Base-by-base conservation (phyloP, 306 rosid species). In the Lagenaria siceraria region DNA sequence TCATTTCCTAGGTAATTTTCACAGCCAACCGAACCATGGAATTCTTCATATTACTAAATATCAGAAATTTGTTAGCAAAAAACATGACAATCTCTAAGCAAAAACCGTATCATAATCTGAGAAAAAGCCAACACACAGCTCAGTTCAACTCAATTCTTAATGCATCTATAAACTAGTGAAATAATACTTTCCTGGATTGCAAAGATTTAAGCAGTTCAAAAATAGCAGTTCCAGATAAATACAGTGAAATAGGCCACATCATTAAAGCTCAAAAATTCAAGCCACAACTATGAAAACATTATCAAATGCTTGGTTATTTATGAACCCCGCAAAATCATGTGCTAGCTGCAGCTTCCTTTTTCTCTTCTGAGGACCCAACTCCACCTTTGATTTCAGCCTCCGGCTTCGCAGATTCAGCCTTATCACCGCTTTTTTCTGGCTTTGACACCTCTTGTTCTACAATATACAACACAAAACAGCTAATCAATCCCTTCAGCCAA, bases 381-480 rank as follows among this genome's bases (percentile, higher is more conserved):
- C 79, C 78, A 56, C 69, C 87, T 13, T 33, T 70, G 35, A 29
- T 87, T 14, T 55, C 80, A 35, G 52, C 76, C 53, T 70, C 80
- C 4, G 66, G 78, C 76, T 82, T 59, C 8, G 51, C 62, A 31
- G 62, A 78, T 33, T 74, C 80, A 1, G 43, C 22, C 8, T 12
- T 60, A 14, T 62, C 77, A 9, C 27, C 49, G 10, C 46, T 73
- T 74, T 73, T 88, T 21, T 62, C 92, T 46, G 90, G 87, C 84
- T 89, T 89, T 0, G 88, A 70, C 81, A 83, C 92, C 77, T 89
- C 97, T 82, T 65, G 87, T 81, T 84, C 94, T 92, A 48, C 76
- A 66, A 75, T 43, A 7, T 38, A 58, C 49, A 21, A 17, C 52
- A 66, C 73, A 38, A 10, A 56, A 21, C 14, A 10, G 2, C 31